Conservation (phyloP, 164 flowering plant genomes). For the Tinospora cordifolia region DNA sequence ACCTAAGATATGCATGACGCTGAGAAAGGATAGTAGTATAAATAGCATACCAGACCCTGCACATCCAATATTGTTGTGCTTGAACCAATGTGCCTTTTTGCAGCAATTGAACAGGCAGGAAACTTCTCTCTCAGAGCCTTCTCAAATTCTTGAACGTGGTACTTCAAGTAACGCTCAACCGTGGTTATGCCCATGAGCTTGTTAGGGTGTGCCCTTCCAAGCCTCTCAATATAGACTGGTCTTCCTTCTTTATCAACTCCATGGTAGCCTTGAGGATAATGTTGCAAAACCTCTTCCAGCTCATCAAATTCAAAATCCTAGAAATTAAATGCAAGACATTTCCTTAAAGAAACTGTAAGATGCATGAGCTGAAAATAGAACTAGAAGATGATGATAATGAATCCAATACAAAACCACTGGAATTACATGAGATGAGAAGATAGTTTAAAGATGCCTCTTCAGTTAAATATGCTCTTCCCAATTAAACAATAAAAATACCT, state of each 20-base stretch:
- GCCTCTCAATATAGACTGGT: constrained; percentile 90
- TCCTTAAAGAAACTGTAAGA: background rate
- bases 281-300: constrained; percentile 68
- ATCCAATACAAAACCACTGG: background rate
- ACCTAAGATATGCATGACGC: background rate
- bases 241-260: constrained; percentile 96
- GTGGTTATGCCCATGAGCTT: constrained; percentile 71
- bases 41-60: constrained; percentile 77
- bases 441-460: background rate
- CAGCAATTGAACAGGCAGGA: constrained; percentile 93
- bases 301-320: constrained; percentile 87
- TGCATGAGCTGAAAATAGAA: background rate
- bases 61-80: constrained; percentile 93
- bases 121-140: constrained; percentile 69
- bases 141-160: constrained; percentile 97
- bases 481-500: background rate
- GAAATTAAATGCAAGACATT: constrained; percentile 2
- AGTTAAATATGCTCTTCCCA: background rate
- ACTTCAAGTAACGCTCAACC: constrained; percentile 67
- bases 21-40: background rate
- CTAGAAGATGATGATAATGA: background rate
- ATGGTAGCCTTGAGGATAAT: constrained; percentile 97
- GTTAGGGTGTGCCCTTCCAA: constrained; percentile 90
- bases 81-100: constrained; percentile 62
- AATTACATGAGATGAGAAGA: background rate